Conservation (phyloP, 306 rosid genomes). For the Rosa lucieae region DNA sequence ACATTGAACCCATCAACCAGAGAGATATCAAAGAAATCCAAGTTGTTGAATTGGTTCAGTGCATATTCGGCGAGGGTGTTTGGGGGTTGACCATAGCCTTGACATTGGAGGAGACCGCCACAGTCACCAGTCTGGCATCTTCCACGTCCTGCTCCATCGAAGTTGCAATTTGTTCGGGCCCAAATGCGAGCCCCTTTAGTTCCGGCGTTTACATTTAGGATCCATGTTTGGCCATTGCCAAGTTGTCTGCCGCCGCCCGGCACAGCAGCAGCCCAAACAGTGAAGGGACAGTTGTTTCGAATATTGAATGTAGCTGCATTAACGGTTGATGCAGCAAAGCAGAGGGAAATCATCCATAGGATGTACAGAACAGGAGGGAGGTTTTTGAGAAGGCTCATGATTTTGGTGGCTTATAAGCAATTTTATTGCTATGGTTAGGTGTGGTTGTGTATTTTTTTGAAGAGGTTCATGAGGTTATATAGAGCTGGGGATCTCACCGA, state of each 20-base stretch:
- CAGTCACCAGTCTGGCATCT: no score
- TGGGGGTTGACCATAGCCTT: no score
- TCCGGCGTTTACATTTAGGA: no score
- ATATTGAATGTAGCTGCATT: slow-evolving; percentile 25
- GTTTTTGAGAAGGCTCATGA: neutral
- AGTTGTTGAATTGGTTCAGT: no score
- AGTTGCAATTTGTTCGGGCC: no score
- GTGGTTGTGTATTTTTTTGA: no score
- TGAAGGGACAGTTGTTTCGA: slow-evolving; percentile 23
- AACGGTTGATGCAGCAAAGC: slow-evolving; percentile 2
- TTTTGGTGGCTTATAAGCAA: neutral
- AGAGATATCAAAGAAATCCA: no score
- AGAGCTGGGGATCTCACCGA: neutral
- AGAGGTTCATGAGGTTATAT: neutral
- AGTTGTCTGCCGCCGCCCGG: slow-evolving; percentile 30
- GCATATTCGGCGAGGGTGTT: no score
- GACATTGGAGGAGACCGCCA: no score
- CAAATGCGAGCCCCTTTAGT: no score
- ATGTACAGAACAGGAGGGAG: neutral
- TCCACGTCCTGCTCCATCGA: no score
- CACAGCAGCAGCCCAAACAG: slow-evolving; percentile 31
- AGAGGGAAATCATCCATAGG: slow-evolving; percentile 1
- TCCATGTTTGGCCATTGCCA: neutral
- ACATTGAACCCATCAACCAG: no score
- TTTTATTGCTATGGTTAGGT: neutral